Evolutionary conservation across 169 alveolate genomes (phyloP).

Genomic region (Perkinsus olseni): DNA sequence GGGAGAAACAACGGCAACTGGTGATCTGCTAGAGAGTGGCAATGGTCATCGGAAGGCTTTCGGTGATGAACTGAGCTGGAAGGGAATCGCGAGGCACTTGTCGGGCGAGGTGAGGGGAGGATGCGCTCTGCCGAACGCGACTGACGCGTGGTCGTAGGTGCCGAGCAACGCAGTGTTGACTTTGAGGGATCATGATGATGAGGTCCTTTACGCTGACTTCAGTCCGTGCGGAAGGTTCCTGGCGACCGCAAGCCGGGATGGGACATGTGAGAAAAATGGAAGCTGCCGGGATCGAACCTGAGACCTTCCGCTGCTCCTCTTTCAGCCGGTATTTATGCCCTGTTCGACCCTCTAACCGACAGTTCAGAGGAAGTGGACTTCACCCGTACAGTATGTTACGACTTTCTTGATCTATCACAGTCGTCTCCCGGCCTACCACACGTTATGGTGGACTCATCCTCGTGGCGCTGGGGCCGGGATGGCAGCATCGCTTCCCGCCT

Average conservation of each 20-base stretch:
- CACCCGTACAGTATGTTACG: neutral
- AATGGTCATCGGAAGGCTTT: neutral
- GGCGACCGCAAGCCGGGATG: neutral
- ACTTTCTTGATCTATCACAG: neutral
- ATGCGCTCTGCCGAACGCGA: too few species aligned
- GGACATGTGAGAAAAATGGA: neutral
- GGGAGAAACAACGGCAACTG: neutral
- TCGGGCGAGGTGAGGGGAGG: neutral
- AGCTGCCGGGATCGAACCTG: neutral
- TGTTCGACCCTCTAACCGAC: too few species aligned
- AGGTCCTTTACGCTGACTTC: neutral
- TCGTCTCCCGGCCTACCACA: neutral
- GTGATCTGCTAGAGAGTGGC: neutral
- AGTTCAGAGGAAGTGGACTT: too few species aligned
- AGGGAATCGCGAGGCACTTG: neutral
- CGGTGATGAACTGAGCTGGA: neutral
- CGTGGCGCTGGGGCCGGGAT: neutral
- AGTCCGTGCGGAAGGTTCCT: neutral
- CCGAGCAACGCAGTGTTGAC: neutral
- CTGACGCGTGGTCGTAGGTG: neutral
- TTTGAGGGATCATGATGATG: neutral
- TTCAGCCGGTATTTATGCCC: neutral
- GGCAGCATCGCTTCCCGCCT: neutral
- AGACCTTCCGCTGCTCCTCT: neutral
- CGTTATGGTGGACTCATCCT: neutral